Percentiles rank a stretch among this genome's conserved stretches.
Evolutionary conservation across 345 rosid genomes (phyloP).

Genomic region (Murraya paniculata): DNA sequence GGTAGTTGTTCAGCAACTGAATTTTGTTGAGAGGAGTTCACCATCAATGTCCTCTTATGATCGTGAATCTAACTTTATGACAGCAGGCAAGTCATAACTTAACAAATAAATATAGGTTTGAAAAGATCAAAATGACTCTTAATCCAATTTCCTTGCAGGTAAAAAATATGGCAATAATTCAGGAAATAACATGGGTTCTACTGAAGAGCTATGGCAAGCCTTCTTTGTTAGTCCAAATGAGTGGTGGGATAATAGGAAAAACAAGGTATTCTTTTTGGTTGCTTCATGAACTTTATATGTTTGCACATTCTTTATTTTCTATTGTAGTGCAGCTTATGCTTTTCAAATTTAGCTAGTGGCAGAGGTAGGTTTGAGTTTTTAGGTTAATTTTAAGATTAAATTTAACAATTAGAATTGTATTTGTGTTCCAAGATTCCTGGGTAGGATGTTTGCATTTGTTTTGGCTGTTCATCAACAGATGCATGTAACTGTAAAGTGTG

Average conservation of each 20-base stretch:
- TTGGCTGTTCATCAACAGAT: not conserved
- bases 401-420: not conserved
- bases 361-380: not conserved
- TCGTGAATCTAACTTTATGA: constrained; percentile 22
- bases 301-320: not conserved
- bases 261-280: constrained; percentile 40
- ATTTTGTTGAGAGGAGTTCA: constrained; percentile 44
- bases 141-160: constrained; percentile 27
- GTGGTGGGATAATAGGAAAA: constrained; percentile 73
- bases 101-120: not conserved
- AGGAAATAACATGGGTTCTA: constrained; percentile 24
- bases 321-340: not conserved
- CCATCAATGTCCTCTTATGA: constrained; percentile 23
- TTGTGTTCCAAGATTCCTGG: constrained; percentile 7
- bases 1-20: constrained; percentile 62
- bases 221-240: constrained; percentile 58
- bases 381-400: not conserved
- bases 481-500: not conserved
- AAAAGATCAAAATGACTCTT: not conserved
- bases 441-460: not conserved
- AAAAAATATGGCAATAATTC: constrained; percentile 27
- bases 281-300: not conserved
- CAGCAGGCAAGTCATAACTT: constrained; percentile 29
- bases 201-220: constrained; percentile 57
- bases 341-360: not conserved